These are phyloP conservation scores for Actinomortierella wolfii DNA, from an alignment of 371 early-diverging fungal genomes.

Conservation along the genomic window DNA sequence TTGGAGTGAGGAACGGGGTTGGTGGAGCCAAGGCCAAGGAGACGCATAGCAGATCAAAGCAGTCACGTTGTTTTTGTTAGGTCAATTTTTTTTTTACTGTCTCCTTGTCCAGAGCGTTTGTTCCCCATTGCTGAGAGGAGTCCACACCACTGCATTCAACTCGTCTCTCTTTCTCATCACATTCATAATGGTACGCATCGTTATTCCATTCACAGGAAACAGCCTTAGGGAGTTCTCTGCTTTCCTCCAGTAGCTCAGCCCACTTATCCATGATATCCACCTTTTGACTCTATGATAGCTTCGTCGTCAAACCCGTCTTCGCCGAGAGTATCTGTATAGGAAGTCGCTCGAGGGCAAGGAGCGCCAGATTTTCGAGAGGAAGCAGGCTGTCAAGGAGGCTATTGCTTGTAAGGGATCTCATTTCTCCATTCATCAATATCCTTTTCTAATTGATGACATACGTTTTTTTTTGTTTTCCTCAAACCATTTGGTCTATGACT, in stretches of 20 bases:
- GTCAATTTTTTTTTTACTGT: slow-evolving; percentile 6
- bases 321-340: slow-evolving; percentile 94
- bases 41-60: neutral
- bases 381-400: slow-evolving; percentile 91
- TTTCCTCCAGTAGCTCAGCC: neutral
- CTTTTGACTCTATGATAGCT: slow-evolving; percentile 51
- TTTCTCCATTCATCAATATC: neutral
- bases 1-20: slow-evolving; percentile 3
- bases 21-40: neutral
- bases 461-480: neutral
- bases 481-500: no score
- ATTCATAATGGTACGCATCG: slow-evolving; percentile 7
- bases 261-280: no score
- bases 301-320: slow-evolving; percentile 81
- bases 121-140: no score
- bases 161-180: neutral
- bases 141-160: slow-evolving; percentile 3
- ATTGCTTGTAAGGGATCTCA: slow-evolving; percentile 66
- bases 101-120: neutral
- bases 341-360: slow-evolving; percentile 94
- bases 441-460: neutral
- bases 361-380: slow-evolving; percentile 86
- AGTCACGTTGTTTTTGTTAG: slow-evolving; percentile 1
- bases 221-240: neutral
- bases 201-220: slow-evolving; percentile 1